Base-by-base conservation (phyloP, 257 asterid genomes). In the Nicotiana tomentosiformis region DNA sequence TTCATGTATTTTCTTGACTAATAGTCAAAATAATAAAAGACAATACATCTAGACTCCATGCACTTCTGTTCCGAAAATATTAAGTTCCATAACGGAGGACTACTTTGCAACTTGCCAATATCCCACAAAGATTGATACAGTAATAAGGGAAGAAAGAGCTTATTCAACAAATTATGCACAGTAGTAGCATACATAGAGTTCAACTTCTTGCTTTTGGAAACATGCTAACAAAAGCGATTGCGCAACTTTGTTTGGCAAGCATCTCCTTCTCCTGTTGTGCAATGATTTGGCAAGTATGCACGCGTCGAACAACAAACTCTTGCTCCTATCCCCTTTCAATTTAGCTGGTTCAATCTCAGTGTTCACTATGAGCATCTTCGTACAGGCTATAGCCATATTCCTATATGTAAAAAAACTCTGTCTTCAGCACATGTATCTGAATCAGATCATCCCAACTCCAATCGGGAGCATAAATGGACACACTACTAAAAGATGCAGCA, bases 291-390 rank as follows among this genome's bases (percentile, higher is more conserved):
- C 93, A 62, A 91, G 70, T 62, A n/a, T 81, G 61, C 91, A 88
- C 0, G 94, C 94, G 37, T 91, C 93, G 33, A 23, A 23, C 26
- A 23, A 23, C 84, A 89, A 90, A 1, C 90, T 83, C 85, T 91
- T 91, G 82, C 94, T 91, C 83, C 94, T 82, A 56, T 91, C 94
- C 6, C 94, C 93, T 85, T 91, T 91, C 85, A 91, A 91, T 69
- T 87, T 85, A 29, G 56, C 78, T 5, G 93, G 93, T 23, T 4
- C n/a, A 55, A 89, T 88, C 33, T 83, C 88, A 1, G 88, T 87
- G 61, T 86, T 88, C 86, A 91, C 94, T 43, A 30, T 12, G 4
- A 66, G 83, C 87, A 91, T 18, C 88, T 82, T 86, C 11, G 1
- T 0, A 85, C 93, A 84, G 9, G 87, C 93, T 30, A 0, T 46